Evolutionary conservation across 495 filamentous ascomycete species (phyloP), one percentile per base, ranked within the genome.

Genomic region (Aspergillus steynii): DNA sequence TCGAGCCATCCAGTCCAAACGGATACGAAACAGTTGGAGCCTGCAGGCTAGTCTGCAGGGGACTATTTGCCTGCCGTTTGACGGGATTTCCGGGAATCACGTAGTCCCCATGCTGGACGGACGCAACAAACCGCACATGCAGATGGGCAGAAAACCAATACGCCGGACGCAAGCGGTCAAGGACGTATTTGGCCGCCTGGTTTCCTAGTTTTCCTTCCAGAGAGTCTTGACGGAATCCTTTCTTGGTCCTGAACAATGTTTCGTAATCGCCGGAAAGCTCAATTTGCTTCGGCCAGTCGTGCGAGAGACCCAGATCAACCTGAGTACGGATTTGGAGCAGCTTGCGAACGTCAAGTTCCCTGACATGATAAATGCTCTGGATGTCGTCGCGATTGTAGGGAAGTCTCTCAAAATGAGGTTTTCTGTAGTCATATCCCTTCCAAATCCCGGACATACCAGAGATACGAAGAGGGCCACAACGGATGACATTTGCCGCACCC

Each of bases 71-170:
- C 6, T 60, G 45, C 3, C 45, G 42, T 53, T 49, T 63, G 26
- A 15, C 42, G 1, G 50, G 50, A 28, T 60, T 59, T 51, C 26
- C 55, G 7, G 61, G 28, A 12, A 60, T 63, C 2, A 56, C 45
- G 5, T 63, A 69, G 1, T 79, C 72, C 20, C 81, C 77, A 71
- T 95, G 90, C 0, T 82, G 73, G 60, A 95, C 85, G 2, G 87
- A 68, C 8, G 93, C 94, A 2, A 87, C 70, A 66, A 88, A 98
- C 67, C 92, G 93, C 70, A 88, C 86, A 73, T 99, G 95, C 70
- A 97, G 62, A 72, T 99, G 95, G 2, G 93, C 95, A 8, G 93
- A 90, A 72, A 98, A 96, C 95, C 95, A 99, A 68, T 92, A 90
- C 0, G 82, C 76, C 3, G 95, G 95, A 34, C 90, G 81, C 45